Percentiles rank a stretch among this genome's conserved stretches.
phyloP scores from a whole-genome alignment of 2,329 filamentous ascomycete species.

The Neocatenulostroma microsporum region DNA sequence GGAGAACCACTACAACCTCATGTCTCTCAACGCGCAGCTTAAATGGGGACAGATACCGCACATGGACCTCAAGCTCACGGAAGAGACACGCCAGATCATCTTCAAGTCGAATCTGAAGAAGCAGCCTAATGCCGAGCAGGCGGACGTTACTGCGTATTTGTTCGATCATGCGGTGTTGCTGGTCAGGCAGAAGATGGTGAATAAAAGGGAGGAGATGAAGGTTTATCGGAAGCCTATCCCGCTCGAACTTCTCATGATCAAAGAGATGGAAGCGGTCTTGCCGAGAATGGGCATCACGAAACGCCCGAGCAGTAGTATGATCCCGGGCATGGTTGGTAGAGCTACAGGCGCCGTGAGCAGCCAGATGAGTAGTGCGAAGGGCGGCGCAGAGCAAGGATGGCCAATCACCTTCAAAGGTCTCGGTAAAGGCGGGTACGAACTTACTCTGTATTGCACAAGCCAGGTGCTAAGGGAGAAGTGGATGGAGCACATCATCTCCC shows the following conservation, averaged over 20 bases:
- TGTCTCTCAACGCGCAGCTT: conserved; percentile 82
- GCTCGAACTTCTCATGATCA: conserved; percentile 82
- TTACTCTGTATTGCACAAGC: conserved; percentile 79
- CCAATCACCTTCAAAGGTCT: conserved; percentile 95
- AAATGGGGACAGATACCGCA: conserved; percentile 84
- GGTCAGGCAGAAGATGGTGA: conserved; percentile 81
- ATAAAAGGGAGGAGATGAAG: conserved; percentile 89
- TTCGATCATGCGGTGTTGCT: conserved; percentile 94
- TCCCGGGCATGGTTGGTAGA: conserved; percentile 48
- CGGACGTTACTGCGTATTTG: conserved; percentile 87
- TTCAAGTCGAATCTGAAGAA: conserved; percentile 96
- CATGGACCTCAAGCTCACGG: conserved; percentile 88
- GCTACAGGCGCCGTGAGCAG: conserved; percentile 43
- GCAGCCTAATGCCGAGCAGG: conserved; percentile 67
- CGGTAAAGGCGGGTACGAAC: conserved; percentile 89
- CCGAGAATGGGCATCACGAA: conserved; percentile 73
- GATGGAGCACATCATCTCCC: conserved; percentile 88
- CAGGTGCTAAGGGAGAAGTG: conserved; percentile 87
- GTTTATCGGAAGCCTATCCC: conserved; percentile 95
- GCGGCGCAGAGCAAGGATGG: conserved; percentile 50
- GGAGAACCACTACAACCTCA: conserved; percentile 93
- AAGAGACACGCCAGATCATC: conserved; percentile 84
- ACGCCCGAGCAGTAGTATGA: conserved; percentile 77
- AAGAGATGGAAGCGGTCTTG: conserved; percentile 94
- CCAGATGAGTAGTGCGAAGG: too few relatives aligned